phyloP scores from a whole-genome alignment of 208 protist species.

The Vickermania spadyakhi region DNA sequence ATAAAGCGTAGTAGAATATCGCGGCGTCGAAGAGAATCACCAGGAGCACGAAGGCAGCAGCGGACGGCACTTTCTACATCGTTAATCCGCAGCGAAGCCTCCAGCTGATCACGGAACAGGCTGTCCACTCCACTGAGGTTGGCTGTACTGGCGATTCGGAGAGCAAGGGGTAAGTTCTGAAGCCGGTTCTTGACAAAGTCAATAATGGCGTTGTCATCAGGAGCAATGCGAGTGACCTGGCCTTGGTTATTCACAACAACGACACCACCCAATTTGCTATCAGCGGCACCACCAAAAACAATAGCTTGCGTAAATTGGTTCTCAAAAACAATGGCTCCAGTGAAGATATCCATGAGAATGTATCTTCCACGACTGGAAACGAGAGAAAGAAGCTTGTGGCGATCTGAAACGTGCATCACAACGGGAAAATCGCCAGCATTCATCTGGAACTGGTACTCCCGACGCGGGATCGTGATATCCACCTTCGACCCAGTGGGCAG shows the following conservation, averaged over 20 bases:
- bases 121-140: constrained; percentile 97
- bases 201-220: constrained; percentile 97
- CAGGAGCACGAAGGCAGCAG: constrained; percentile 92
- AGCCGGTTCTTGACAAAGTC: constrained; percentile 93
- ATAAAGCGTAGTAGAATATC: constrained; percentile 96
- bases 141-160: constrained; percentile 93
- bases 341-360: constrained; percentile 95
- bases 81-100: constrained; percentile 86
- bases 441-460: constrained; percentile 46
- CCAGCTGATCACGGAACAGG: constrained; percentile 95
- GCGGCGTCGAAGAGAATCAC: constrained; percentile 91
- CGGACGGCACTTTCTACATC: constrained; percentile 94
- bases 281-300: constrained; percentile 94
- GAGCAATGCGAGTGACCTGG: constrained; percentile 83
- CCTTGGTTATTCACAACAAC: constrained; percentile 96
- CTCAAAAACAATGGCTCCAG: constrained; percentile 88
- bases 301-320: constrained; percentile 94
- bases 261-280: constrained; percentile 87
- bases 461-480: constrained; percentile 56
- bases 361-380: constrained; percentile 95
- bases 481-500: constrained; percentile 68
- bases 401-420: constrained; percentile 91
- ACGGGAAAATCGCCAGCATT: constrained; percentile 97
- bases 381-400: constrained; percentile 96
- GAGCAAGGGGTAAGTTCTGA: constrained; percentile 92